Evolutionary conservation across 495 filamentous ascomycete species (phyloP).

Genomic region (Podospora pseudoanserina): DNA sequence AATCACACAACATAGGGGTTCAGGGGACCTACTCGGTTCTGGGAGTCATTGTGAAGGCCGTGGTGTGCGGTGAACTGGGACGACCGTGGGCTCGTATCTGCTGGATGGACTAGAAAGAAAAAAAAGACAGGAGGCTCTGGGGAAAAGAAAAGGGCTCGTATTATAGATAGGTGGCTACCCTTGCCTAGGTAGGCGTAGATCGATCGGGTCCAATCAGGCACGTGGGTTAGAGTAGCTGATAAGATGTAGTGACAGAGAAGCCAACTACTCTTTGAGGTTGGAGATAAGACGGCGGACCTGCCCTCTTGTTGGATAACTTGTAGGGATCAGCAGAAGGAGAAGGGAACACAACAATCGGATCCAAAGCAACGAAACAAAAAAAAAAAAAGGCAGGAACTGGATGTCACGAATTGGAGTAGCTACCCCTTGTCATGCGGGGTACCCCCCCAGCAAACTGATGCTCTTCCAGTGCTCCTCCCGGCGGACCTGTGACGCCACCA

Average conservation of each 20-base stretch:
- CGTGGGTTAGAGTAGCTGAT: background rate
- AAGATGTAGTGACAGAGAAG: background rate
- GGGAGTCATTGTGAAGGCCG: slow-evolving; percentile 34
- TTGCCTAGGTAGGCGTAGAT: background rate
- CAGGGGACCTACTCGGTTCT: slow-evolving; percentile 39
- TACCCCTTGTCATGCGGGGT: slow-evolving; percentile 2
- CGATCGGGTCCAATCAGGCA: background rate
- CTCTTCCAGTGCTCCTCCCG: no score
- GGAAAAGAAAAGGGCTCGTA: background rate
- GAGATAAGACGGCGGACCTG: background rate
- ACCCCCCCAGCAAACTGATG: background rate
- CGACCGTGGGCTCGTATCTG: no score
- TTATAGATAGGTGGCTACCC: background rate
- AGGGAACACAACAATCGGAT: background rate
- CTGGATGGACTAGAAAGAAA: background rate
- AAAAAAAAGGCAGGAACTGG: background rate
- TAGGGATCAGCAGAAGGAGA: background rate
- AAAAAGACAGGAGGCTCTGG: background rate
- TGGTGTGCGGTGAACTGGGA: background rate
- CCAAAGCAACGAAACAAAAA: background rate
- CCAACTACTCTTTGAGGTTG: background rate
- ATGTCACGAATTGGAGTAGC: slow-evolving; percentile 2
- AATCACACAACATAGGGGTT: background rate
- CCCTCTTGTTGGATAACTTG: background rate
- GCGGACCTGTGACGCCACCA: background rate